Evolutionary conservation across 2,329 filamentous ascomycete species (phyloP).

Genomic region (Fusarium sp.): DNA sequence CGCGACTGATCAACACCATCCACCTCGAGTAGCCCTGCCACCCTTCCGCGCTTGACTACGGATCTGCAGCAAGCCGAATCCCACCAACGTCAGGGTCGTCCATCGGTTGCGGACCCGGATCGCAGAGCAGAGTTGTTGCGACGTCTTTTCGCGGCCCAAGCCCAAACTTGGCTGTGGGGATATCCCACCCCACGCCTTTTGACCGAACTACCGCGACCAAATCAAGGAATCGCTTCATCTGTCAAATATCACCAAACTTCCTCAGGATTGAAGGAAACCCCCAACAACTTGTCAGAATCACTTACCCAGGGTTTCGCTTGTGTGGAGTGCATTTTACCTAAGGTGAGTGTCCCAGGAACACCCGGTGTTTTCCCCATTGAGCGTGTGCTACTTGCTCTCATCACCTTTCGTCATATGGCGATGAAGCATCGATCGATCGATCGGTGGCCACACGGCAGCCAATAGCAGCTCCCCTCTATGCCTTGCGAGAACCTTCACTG

Average conservation of each 20-base stretch:
- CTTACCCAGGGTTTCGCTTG: not conserved
- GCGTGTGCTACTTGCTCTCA: conserved; percentile 16
- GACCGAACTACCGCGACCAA: conserved; percentile 3
- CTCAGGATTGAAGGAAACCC: not conserved
- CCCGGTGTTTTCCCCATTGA: conserved; percentile 15
- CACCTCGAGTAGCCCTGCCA: not conserved
- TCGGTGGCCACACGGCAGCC: conserved; percentile 37
- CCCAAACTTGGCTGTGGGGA: conserved; percentile 22
- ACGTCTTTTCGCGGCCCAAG: not conserved
- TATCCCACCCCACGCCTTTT: conserved; percentile 5
- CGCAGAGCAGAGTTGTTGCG: conserved; percentile 8
- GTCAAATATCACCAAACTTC: not conserved
- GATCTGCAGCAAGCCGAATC: not conserved
- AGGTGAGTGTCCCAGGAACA: conserved; percentile 31
- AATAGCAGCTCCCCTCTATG: conserved; percentile 36
- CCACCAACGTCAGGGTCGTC: not conserved
- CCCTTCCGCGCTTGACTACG: not conserved
- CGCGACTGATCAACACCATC: not conserved
- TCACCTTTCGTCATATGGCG: conserved; percentile 42
- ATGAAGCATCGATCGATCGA: conserved; percentile 49
- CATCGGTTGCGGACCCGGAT: not conserved
- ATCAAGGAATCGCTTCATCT: not conserved
- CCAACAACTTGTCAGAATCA: not conserved
- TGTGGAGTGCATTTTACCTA: conserved; percentile 6
- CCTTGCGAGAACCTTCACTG: conserved; percentile 15